These are phyloP conservation scores for Aspergillus sp. DNA, from an alignment of 2,329 filamentous ascomycete genomes.

Conservation along the genomic window DNA sequence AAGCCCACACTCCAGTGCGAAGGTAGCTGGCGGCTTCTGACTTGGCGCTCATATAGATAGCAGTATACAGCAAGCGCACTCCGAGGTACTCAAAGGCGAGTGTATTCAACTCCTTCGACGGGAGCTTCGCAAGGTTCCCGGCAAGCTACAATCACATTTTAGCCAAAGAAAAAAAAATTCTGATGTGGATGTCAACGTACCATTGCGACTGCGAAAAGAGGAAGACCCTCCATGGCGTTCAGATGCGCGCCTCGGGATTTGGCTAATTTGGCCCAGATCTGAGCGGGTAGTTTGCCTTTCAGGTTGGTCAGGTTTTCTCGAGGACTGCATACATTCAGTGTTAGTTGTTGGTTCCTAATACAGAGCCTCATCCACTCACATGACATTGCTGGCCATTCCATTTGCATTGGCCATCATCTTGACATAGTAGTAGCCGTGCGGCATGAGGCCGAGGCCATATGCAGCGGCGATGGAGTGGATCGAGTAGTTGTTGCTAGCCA, in stretches of 20 bases:
- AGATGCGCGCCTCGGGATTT: conserved; percentile 32
- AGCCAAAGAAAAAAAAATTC: background rate
- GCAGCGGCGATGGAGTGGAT: conserved; percentile 31
- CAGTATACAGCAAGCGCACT: conserved; percentile 32
- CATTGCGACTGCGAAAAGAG: conserved; percentile 36
- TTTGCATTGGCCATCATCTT: conserved; percentile 31
- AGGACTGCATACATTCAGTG: conserved; percentile 18
- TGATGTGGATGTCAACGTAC: conserved; percentile 3
- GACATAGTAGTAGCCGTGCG: conserved; percentile 30
- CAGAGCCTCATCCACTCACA: conserved; percentile 11
- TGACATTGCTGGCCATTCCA: conserved; percentile 28
- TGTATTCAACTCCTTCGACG: conserved; percentile 29
- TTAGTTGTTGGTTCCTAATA: background rate
- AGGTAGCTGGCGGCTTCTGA: conserved; percentile 33
- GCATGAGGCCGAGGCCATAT: conserved; percentile 29
- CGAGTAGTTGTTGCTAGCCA: conserved; percentile 26
- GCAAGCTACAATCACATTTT: conserved; percentile 22
- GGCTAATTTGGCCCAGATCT: conserved; percentile 23
- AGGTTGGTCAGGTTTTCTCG: conserved; percentile 31
- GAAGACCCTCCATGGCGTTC: conserved; percentile 35
- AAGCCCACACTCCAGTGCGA: conserved; percentile 32
- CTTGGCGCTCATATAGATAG: conserved; percentile 31
- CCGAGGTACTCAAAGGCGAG: conserved; percentile 33
- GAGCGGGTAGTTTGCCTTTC: conserved; percentile 24
- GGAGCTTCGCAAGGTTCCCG: conserved; percentile 32